phyloP scores from a whole-genome alignment of 192 early-diverging fungal species.

The Podila epigama region DNA sequence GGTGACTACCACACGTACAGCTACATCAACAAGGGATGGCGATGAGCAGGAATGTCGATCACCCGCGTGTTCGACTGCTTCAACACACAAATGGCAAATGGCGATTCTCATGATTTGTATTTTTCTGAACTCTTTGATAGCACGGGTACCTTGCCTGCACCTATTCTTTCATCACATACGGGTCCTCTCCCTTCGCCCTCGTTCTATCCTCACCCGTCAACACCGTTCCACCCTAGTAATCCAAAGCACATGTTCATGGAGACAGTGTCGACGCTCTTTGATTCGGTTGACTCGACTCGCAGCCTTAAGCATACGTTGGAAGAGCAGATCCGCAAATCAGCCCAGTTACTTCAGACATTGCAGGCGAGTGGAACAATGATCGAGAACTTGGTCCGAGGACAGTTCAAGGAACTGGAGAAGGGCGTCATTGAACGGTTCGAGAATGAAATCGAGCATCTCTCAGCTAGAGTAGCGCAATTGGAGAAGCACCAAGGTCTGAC shows the following conservation, averaged over 20 bases:
- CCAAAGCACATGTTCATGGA: conserved; percentile 63
- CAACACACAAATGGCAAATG: background rate
- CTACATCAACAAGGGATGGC: too few relatives aligned
- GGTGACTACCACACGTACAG: too few relatives aligned
- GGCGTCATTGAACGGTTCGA: conserved; percentile 60
- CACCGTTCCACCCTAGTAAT: conserved; percentile 46
- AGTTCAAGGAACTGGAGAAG: conserved; percentile 79
- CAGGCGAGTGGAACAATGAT: conserved; percentile 78
- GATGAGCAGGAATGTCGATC: too few relatives aligned
- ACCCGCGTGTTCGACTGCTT: background rate
- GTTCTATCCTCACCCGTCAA: conserved; percentile 61
- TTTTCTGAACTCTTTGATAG: background rate
- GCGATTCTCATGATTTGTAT: background rate
- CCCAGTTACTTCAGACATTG: conserved; percentile 75
- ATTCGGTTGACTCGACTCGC: conserved; percentile 66
- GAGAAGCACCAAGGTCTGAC: conserved; percentile 45
- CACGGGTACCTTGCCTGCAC: conserved; percentile 38
- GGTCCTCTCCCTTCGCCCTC: conserved; percentile 55
- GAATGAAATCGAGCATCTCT: conserved; percentile 49
- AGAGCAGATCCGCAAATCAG: conserved; percentile 78
- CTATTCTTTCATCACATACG: conserved; percentile 44
- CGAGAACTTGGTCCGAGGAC: conserved; percentile 76
- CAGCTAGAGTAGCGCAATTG: conserved; percentile 32
- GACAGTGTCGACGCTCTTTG: conserved; percentile 61
- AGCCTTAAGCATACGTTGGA: conserved; percentile 72